Base-by-base conservation (phyloP, 352 stramenopile species). In the Phytophthora vignae region DNA sequence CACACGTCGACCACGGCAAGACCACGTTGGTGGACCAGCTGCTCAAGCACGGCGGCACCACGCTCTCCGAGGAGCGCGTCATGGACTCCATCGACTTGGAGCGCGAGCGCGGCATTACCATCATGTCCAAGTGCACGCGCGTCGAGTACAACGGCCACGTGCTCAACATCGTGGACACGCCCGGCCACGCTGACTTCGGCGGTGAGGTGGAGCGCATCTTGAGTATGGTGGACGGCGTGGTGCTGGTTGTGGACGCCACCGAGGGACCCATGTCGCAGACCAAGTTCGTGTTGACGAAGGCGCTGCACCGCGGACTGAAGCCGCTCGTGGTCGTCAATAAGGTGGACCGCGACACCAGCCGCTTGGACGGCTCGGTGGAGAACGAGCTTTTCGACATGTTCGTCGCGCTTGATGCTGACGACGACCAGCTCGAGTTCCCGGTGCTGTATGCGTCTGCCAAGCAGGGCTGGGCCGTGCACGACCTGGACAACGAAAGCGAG, bases 81-180 rank as follows among this genome's bases (percentile, higher is more conserved):
- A 99, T 99, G 98, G 98, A 99, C 83, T 98, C 90, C 59, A 99
- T 99, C 64, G 97, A 99, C 64, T 75, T 99, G 25, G 98, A 99
- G 88, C 93, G 96, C 57, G 98, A 99, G 83, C 95, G 98, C 17
- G 98, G 98, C 17, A 99, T 99, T 74, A 99, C 98, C 17, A 99
- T 99, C 80, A 99, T 99, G 78, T 98, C 91, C 72, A 99, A 99
- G 84, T 98, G 97, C 66, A 99, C 97, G 52, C 90, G 97, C 31
- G 88, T 99, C 58, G 83, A 98, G 69, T 99, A 98, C 81, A 85
- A 90, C 54, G 97, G 91, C 48, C 85, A 98, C 48, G 87, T 98
- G 56, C 91, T 99, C 66, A 99, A 99, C 80, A 96, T 99, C 38
- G 97, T 99, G 14, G 97, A 99, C 88, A 99, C 97, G 17, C 98